Conservation (phyloP, 441 rosid genomes). For the Theobroma grandiflorum region DNA sequence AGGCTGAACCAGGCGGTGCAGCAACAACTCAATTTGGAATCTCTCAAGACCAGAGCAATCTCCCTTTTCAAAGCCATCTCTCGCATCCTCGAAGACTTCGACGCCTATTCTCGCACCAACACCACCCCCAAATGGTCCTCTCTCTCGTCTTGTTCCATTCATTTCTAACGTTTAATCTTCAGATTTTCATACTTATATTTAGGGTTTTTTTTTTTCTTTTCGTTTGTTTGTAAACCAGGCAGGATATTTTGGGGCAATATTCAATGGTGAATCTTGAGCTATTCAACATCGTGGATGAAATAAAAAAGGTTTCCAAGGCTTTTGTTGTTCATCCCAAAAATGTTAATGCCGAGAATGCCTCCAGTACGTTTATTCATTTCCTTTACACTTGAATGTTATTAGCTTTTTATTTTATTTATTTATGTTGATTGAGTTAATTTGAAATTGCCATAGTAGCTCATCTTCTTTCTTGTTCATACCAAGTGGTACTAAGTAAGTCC, state of each 20-base stretch:
- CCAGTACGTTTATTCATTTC: conserved; percentile 48
- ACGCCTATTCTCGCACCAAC: conserved; percentile 76
- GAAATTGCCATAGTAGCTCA: background rate
- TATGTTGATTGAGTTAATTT: background rate
- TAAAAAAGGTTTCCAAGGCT: conserved; percentile 84
- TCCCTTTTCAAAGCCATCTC: conserved; percentile 82
- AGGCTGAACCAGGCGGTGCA: conserved; percentile 70
- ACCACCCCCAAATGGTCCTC: conserved; percentile 84
- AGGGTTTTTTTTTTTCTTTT: background rate
- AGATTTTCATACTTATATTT: background rate
- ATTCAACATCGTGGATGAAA: conserved; percentile 88
- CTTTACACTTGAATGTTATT: background rate
- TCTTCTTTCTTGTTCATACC: background rate
- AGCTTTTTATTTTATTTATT: background rate
- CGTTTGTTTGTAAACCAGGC: conserved; percentile 58
- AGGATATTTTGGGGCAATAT: conserved; percentile 89
- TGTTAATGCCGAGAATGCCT: conserved; percentile 87
- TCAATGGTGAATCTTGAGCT: conserved; percentile 97
- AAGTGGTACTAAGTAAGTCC: background rate
- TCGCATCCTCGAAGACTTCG: conserved; percentile 93
- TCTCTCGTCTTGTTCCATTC: background rate
- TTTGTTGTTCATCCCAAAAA: conserved; percentile 92
- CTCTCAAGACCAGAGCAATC: conserved; percentile 78
- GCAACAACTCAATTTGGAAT: conserved; percentile 79
- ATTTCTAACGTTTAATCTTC: background rate